Base-by-base conservation (phyloP, 768 basidiomycete genomes). In the Pulveroboletus sp. region DNA sequence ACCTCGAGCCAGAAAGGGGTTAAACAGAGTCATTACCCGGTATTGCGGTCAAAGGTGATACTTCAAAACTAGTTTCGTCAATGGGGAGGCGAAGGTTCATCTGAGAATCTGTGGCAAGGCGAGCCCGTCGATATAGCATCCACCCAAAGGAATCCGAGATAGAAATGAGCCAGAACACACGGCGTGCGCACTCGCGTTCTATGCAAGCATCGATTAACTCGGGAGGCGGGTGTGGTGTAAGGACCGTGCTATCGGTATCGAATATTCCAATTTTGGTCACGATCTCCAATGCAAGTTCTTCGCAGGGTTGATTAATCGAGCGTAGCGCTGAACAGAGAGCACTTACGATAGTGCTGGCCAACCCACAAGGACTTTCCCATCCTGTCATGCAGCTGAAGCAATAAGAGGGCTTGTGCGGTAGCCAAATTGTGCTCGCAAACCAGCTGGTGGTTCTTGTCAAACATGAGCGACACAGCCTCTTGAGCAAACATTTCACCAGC, bases 1-100 rank as follows among this genome's bases (percentile, higher is more conserved):
- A 32, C n/a, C 5, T 27, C n/a, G 5, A 36, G 31, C 51, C 25
- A 4, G 17, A 58, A 24, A 40, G 35, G 16, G 21, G 27, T 11
- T 21, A 40, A 34, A 47, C 12, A 38, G 43, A 42, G 34, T 7
- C 23, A 41, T 43, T 53, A 71, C 68, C 68, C 49, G 68, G 66
- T 43, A 68, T 35, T 43, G 68, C 54, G 11, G 69, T 57, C 47
- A 69, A 44, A 21, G 80, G 79, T 23, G 79, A 80, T 48, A 91
- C 69, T 64, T 91, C 88, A 58, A 90, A 91, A 63, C 79, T 84
- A 9, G 86, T 82, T 66, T 91, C 89, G 60, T 90, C 87, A 8
- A 82, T 80, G n/a, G 89, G 89, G 31, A 91, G 72, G 41, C 84
- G 79, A 36, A 90, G 75, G 31, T 74, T 75, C 49, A 80, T 65